Evolutionary conservation across 2,329 filamentous ascomycete genomes (phyloP), one percentile per base, ranked within the genome.

Genomic region (Rhynchosporium secalis): DNA sequence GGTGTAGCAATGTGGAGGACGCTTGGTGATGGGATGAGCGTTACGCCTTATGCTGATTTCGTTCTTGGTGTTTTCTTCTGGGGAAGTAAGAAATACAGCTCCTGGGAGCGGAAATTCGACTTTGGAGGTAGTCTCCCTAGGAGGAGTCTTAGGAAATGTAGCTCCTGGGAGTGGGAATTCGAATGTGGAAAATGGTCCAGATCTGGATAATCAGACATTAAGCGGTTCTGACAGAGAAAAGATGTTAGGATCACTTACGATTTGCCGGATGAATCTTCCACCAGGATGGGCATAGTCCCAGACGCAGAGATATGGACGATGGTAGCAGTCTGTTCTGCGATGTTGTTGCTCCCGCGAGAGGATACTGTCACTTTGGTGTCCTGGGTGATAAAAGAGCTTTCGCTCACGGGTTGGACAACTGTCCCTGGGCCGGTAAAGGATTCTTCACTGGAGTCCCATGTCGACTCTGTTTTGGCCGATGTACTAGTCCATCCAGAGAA

Each of bases 401-500:
- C 74, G 3, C 76, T 78, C 12, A 80, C 68, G 8, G 72, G 71
- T 62, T 81, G 79, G 13, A 78, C 70, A 31, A 67, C 56, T 29
- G 73, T 74, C 10, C 49, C 63, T 13, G 67, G 52, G 26, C 63
- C 65, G 33, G 46, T 4, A 3, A 38, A 46, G 26, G 71, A 69
- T 46, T 76, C 74, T 13, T 70, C 65, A 9, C 70, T 63, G 4
- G 75, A 75, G 3, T 70, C 70, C 54, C 72, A 75, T 20, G 72
- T 74, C 9, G 75, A 74, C 7, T 74, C 74, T 12, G 72, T 73
- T 15, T 73, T 72, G 10, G 69, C 72, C 40, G 70, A 70, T 49
- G 62, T 70, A 20, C 77, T 75, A 26, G 79, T 80, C 73, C 77
- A 77, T 66, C 75, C 79, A 0, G 80, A 81, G 38, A 79, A 70